Evolutionary conservation across 192 early-diverging fungal species (phyloP), one percentile per base, ranked within the genome.

Genomic region (Backusella tuberculispora): DNA sequence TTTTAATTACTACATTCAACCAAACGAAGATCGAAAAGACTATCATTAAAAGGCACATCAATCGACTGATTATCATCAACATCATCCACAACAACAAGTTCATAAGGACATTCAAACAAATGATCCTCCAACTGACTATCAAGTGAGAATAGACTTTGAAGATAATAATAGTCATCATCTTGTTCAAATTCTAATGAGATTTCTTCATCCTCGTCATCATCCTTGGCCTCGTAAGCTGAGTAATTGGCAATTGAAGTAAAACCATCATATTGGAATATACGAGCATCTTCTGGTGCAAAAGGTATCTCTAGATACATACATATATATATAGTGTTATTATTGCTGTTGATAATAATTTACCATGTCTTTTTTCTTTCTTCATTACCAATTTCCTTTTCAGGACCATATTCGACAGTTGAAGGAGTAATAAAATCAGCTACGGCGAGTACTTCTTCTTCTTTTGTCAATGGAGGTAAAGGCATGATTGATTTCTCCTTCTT

Each of bases 331-430:
- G 17, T 9, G 5, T 24, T n/a, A 43, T 24, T 29, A 45, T 5
- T 46, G 0, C 15, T 64, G 26, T n/a, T n/a, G n/a, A n/a, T n/a
- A 65, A n/a, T 7, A 12, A 9, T 4, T 2, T 38, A 12, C 24
- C 12, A 19, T 12, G 29, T 29, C 24, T 37, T n/a, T 43, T 1
- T 26, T 6, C 41, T 7, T 38, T 17, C 2, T 5, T 66, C 0
- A 19, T 71, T 50, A 71, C 70, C 70, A 6, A 21, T 71, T 15
- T 71, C 70, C 14, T 56, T 71, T 7, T 34, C 43, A 34, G 56
- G 60, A 17, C 42, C 72, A 66, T 45, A 73, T 56, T 71, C 70
- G 40, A 71, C 21, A 41, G 63, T 38, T 0, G 50, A 45, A 19
- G 53, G 41, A 21, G 14, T 19, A 17, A n/a, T 7, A 8, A 45